Evolutionary conservation across 306 rosid species (phyloP).

Genomic region (Lupinus albus): DNA sequence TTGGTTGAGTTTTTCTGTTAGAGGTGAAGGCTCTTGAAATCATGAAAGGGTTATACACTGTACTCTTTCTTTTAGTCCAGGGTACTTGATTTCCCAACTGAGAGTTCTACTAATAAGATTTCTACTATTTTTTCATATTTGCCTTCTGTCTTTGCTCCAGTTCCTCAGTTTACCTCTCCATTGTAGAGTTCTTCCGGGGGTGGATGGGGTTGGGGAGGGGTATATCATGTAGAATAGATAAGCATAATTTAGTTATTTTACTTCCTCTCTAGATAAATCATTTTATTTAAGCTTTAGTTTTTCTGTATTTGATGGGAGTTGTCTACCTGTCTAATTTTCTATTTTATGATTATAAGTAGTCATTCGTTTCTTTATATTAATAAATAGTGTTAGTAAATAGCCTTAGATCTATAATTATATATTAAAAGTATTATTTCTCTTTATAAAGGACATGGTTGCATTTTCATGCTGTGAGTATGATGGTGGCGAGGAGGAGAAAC

Average conservation of each 20-base stretch:
- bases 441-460: slow-evolving; percentile 90
- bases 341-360: slow-evolving; percentile 18
- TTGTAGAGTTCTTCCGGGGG: background rate
- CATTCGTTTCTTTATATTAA: background rate
- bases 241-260: slow-evolving; percentile 3
- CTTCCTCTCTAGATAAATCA: background rate
- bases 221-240: slow-evolving; percentile 6
- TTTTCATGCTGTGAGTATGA: slow-evolving; percentile 96
- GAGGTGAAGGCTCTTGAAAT: too few species aligned
- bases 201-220: background rate
- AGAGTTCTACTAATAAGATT: too few species aligned
- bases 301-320: slow-evolving; percentile 27
- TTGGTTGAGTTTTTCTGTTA: too few species aligned
- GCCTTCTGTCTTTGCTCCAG: too few species aligned
- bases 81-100: too few species aligned
- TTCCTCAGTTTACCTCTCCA: slow-evolving; percentile 3
- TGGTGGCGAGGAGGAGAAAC: slow-evolving; percentile 93
- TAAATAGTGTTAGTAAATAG: slow-evolving; percentile 20
- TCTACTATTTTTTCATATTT: too few species aligned
- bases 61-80: too few species aligned
- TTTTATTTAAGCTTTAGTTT: slow-evolving; percentile 11
- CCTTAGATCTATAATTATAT: slow-evolving; percentile 7
- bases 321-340: background rate
- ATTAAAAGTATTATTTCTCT: slow-evolving; percentile 38
- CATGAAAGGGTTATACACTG: too few species aligned